These are phyloP conservation scores for Sclerotinia nivalis DNA, from an alignment of 2,329 filamentous ascomycete genomes.

Conservation along the genomic window DNA sequence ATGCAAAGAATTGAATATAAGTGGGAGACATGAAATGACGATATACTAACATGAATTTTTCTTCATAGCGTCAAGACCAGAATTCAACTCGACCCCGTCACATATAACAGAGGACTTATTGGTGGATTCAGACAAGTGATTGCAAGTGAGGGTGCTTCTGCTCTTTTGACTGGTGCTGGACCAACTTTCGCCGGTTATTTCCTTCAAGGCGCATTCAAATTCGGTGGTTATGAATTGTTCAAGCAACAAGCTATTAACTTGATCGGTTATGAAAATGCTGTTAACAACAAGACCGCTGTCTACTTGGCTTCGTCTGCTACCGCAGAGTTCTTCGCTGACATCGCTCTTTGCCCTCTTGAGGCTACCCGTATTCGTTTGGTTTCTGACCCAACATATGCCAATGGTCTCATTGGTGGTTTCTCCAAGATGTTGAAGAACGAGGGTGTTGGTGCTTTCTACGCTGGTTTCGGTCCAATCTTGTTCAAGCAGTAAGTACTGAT, in stretches of 20 bases:
- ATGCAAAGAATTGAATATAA: background rate
- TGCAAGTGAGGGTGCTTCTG: slow-evolving; percentile 79
- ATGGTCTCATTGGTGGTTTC: slow-evolving; percentile 76
- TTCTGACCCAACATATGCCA: slow-evolving; percentile 82
- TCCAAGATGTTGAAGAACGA: slow-evolving; percentile 80
- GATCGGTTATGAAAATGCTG: slow-evolving; percentile 74
- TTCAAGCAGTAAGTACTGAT: slow-evolving; percentile 68
- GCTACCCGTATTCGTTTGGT: slow-evolving; percentile 93
- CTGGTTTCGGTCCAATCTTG: slow-evolving; percentile 83
- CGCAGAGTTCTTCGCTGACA: slow-evolving; percentile 71
- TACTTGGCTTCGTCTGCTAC: slow-evolving; percentile 71
- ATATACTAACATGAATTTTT: slow-evolving; percentile 32
- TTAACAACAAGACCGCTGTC: slow-evolving; percentile 77
- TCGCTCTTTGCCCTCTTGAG: slow-evolving; percentile 88
- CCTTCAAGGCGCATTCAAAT: slow-evolving; percentile 91
- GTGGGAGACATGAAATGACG: slow-evolving; percentile 28
- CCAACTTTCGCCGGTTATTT: slow-evolving; percentile 90
- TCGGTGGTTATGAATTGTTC: slow-evolving; percentile 95
- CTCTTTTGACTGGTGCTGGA: slow-evolving; percentile 81
- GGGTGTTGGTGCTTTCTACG: slow-evolving; percentile 85
- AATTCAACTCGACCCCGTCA: slow-evolving; percentile 87
- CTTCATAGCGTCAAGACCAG: slow-evolving; percentile 81
- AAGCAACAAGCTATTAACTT: slow-evolving; percentile 86
- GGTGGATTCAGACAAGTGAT: slow-evolving; percentile 86
- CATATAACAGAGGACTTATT: slow-evolving; percentile 86